A percentile compares a stretch with the other conserved stretches of the same genome.
These are phyloP conservation scores for Nannochloris sp. DNA, from an alignment of 139 green algal species.

Conservation along the genomic window DNA sequence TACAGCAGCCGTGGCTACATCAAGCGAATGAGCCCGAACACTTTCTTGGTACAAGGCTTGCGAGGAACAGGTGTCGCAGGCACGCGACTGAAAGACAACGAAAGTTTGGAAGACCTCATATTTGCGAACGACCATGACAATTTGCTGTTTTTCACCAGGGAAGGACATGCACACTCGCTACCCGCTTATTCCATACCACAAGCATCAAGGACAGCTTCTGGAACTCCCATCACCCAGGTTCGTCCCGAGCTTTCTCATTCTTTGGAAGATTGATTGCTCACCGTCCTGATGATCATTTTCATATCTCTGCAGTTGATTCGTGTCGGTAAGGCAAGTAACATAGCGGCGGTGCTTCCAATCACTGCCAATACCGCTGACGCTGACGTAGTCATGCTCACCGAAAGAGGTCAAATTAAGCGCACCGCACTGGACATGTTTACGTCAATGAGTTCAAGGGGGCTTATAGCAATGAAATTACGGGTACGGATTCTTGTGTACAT, in stretches of 20 bases:
- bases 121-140: conserved; percentile 54
- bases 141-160: conserved; percentile 67
- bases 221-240: conserved; percentile 39
- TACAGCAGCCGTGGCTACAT: conserved; percentile 71
- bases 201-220: conserved; percentile 38
- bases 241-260: background rate
- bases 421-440: conserved; percentile 40
- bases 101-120: conserved; percentile 59
- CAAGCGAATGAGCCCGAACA: conserved; percentile 67
- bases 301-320: conserved; percentile 43
- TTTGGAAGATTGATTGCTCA: background rate
- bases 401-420: conserved; percentile 54
- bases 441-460: conserved; percentile 15
- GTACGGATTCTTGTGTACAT: background rate
- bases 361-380: background rate
- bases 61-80: conserved; percentile 26
- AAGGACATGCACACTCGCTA: conserved; percentile 48
- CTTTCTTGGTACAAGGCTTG: conserved; percentile 44
- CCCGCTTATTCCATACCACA: conserved; percentile 62
- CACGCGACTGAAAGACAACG: conserved; percentile 43
- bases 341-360: conserved; percentile 24
- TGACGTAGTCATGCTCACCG: conserved; percentile 53
- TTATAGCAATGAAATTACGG: conserved; percentile 40
- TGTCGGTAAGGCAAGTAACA: conserved; percentile 24
- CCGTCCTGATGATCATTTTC: background rate